These are phyloP conservation scores for Margaritispora aquatica DNA, from an alignment of 495 filamentous ascomycete genomes.

Conservation along the genomic window DNA sequence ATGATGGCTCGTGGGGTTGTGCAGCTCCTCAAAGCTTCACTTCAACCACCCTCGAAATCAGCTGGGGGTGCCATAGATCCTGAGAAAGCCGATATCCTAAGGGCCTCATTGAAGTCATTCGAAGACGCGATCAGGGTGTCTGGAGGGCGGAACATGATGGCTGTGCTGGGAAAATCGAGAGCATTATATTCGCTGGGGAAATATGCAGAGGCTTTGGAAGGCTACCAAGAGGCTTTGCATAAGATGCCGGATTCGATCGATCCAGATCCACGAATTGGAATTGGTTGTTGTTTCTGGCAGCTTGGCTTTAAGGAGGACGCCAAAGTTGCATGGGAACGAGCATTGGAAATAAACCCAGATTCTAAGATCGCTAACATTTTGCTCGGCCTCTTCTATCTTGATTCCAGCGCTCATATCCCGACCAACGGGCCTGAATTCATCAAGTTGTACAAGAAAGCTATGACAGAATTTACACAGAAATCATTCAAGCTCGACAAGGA, in stretches of 20 bases:
- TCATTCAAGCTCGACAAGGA: slow-evolving; percentile 95
- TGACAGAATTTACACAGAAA: slow-evolving; percentile 87
- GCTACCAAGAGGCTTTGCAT: slow-evolving; percentile 78
- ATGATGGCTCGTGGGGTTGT: slow-evolving; percentile 90
- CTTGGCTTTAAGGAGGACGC: slow-evolving; percentile 91
- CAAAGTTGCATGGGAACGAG: slow-evolving; percentile 80
- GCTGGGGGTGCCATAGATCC: slow-evolving; percentile 57
- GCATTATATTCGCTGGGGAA: slow-evolving; percentile 77
- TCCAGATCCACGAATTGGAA: slow-evolving; percentile 89
- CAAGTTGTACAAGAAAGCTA: slow-evolving; percentile 80
- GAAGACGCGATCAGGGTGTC: slow-evolving; percentile 86
- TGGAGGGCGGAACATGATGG: slow-evolving; percentile 80
- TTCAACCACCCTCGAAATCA: slow-evolving; percentile 68
- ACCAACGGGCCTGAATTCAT: slow-evolving; percentile 73
- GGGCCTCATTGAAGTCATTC: slow-evolving; percentile 81
- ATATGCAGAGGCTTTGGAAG: slow-evolving; percentile 72
- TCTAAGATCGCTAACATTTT: slow-evolving; percentile 90
- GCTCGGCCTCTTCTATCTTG: slow-evolving; percentile 80
- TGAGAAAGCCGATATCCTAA: slow-evolving; percentile 72
- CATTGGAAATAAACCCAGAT: slow-evolving; percentile 77
- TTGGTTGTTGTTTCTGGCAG: slow-evolving; percentile 95
- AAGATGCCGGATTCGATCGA: slow-evolving; percentile 86
- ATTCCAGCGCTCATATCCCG: slow-evolving; percentile 69
- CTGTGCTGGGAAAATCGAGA: slow-evolving; percentile 77
- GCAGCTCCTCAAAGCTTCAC: slow-evolving; percentile 77